Base-by-base conservation (phyloP, 2,329 filamentous ascomycete genomes). In the Cercospora canescens region DNA sequence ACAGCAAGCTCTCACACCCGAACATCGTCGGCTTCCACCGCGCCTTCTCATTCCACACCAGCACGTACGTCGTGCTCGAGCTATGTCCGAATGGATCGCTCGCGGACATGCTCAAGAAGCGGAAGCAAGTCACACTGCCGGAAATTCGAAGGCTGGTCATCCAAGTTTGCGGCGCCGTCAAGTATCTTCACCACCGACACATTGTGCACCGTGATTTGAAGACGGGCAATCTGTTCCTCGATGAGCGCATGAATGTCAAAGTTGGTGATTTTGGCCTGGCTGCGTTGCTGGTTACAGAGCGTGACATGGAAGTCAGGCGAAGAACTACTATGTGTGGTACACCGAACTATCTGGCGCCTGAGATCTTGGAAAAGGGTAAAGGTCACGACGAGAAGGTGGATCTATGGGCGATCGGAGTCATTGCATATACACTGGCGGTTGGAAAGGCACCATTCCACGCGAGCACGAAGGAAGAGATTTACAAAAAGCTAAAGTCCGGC, bases 311-410 rank as follows among this genome's bases (percentile, higher is more conserved):
- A 78, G 93, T 87, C 62, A 81, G 85, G 72, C 88, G 95, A 70
- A 87, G 96, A 74, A 97, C 93, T 28, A 99, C 95, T 6, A 88
- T 99, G 66, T 99, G 95, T 73, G 95, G 95, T 65, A 99, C 95
- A 4, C 95, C 95, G 1, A 99, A 99, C 79, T 99, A 99, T 78
- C 97, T 99, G 72, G 95, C 95, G 0, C 95, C 95, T 0, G 95
- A 99, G 76, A 97, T 99, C 68, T 81, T 99, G 60, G 92, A 97
- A 76, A 97, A 95, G 83, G 95, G 92, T 76, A 93, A 94, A 74
- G 95, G 95, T 0, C 95, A 99, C 77, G 95, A 97, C 71, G 94
- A 98, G 77, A 97, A 96, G 83, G 95, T 99, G 3, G 95, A 99
- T 77, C 92, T 99, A 63, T 99, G 96, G 96, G 97, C 94, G 52